Evolutionary conservation across 495 filamentous ascomycete genomes (phyloP).

Genomic region (Tetracladium setigerum): DNA sequence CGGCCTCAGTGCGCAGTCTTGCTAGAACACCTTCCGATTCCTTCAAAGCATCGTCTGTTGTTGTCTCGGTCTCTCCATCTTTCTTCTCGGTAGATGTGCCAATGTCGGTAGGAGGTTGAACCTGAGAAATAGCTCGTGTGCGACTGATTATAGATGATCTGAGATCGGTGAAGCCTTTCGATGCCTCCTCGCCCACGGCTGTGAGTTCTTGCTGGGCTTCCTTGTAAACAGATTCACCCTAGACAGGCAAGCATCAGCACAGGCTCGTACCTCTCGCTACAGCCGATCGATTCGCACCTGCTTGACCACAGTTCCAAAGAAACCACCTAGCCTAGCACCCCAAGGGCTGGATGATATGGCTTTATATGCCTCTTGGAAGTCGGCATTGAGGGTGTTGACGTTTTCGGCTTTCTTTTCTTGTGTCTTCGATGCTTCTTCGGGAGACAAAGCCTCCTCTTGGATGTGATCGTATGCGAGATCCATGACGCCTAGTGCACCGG

Average conservation of each 20-base stretch:
- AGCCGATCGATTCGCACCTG: conserved; percentile 41
- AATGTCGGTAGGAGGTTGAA: conserved; percentile 19
- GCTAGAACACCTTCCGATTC: conserved; percentile 74
- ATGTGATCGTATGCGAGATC: conserved; percentile 98
- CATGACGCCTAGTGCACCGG: conserved; percentile 42
- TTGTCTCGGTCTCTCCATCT: conserved; percentile 30
- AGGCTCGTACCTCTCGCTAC: not conserved
- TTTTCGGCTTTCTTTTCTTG: conserved; percentile 32
- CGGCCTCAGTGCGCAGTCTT: conserved; percentile 74
- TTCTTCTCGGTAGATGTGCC: conserved; percentile 21
- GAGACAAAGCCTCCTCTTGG: conserved; percentile 68
- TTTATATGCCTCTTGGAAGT: conserved; percentile 92
- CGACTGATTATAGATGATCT: conserved; percentile 58
- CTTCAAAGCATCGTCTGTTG: conserved; percentile 45
- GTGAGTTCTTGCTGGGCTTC: conserved; percentile 74
- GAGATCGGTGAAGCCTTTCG: conserved; percentile 72
- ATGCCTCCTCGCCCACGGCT: conserved; percentile 71
- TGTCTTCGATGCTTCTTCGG: conserved; percentile 44
- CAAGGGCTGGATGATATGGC: conserved; percentile 86
- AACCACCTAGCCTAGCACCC: conserved; percentile 81
- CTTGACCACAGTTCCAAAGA: conserved; percentile 84
- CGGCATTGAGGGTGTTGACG: conserved; percentile 64
- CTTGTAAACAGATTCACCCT: conserved; percentile 83
- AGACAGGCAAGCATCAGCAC: conserved; percentile 1
- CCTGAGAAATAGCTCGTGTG: conserved; percentile 66